Evolutionary conservation across 2,329 filamentous ascomycete genomes (phyloP), one percentile per base, ranked within the genome.

Genomic region (Fusarium lyarnte): DNA sequence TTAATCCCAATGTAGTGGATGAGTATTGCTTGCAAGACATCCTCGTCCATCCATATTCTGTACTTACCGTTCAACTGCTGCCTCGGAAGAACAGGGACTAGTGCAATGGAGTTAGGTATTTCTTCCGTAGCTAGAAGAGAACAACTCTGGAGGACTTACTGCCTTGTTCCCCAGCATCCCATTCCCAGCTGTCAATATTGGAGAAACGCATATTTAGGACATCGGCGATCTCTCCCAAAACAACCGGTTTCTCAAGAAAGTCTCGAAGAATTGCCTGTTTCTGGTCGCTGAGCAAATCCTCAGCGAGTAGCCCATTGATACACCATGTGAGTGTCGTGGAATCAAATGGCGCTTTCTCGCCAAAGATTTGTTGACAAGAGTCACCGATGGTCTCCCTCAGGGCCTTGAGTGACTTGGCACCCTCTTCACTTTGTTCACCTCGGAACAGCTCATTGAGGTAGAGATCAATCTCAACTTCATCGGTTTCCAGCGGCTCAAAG

Each of bases 211-310:
- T 60, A 3, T 60, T 60, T 0, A 60, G 47, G 6, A 60, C 57
- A 27, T 60, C 57, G 1, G 57, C 29, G 1, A 60, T 60, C 23
- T 60, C 57, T 19, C 47, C 47, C n/a, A 60, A 23, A 19, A 60
- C 57, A 33, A 60, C 57, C 3, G 57, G 47, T 3, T 60, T 53
- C 14, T 60, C 57, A 23, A 60, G 57, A 55, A 60, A 55, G 2
- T 60, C 47, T n/a, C 47, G 47, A 42, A 60, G 57, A 12, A 60
- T 60, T 6, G 57, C 47, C 47, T 60, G 57, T 27, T 60, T 60
- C 35, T 60, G n/a, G 8, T 60, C 57, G 6, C 47, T 60, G 5
- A 60, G 47, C 19, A 60, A 4, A 8, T 60, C 57, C 36, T 60
- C 57, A 3, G 57, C 57, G 5, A 60, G 57, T n/a, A 60, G 8